phyloP scores from a whole-genome alignment of 495 filamentous ascomycete species.

The Hypoxylon trugodes region DNA sequence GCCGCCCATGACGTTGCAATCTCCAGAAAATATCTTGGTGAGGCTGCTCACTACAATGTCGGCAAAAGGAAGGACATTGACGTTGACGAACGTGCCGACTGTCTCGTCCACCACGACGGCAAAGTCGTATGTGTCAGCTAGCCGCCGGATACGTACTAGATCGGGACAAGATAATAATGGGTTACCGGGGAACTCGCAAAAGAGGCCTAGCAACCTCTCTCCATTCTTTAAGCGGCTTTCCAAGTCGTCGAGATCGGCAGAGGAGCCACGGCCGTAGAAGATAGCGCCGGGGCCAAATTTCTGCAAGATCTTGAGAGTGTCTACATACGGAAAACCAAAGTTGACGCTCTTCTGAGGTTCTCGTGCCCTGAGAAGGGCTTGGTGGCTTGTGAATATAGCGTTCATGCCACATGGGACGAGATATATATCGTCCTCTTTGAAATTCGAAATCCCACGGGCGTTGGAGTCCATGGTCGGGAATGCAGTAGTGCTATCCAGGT shows the following conservation, averaged over 20 bases:
- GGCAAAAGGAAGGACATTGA: constrained; percentile 87
- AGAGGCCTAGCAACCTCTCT: constrained; percentile 83
- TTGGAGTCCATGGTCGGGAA: constrained; percentile 52
- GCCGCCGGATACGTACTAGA: constrained; percentile 74
- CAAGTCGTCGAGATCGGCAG: constrained; percentile 85
- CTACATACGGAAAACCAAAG: constrained; percentile 92
- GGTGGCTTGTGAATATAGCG: constrained; percentile 89
- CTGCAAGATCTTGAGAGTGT: constrained; percentile 92
- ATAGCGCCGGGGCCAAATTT: constrained; percentile 93
- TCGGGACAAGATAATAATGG: constrained; percentile 87
- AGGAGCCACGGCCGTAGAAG: constrained; percentile 88
- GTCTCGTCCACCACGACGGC: constrained; percentile 94
- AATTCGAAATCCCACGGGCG: constrained; percentile 67
- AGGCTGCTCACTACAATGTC: constrained; percentile 93
- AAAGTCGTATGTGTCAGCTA: constrained; percentile 89
- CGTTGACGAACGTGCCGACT: constrained; percentile 93
- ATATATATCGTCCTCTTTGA: constrained; percentile 89
- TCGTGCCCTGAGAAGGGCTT: constrained; percentile 68
- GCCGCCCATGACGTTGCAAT: constrained; percentile 98
- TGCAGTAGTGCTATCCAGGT: constrained; percentile 56
- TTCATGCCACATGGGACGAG: constrained; percentile 93
- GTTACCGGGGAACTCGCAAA: constrained; percentile 95
- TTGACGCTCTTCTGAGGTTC: constrained; percentile 72
- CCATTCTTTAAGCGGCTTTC: constrained; percentile 74
- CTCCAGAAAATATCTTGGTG: constrained; percentile 96